Conservation (phyloP, 2,329 filamentous ascomycete species). For the Aspergillus sclerotialis region DNA sequence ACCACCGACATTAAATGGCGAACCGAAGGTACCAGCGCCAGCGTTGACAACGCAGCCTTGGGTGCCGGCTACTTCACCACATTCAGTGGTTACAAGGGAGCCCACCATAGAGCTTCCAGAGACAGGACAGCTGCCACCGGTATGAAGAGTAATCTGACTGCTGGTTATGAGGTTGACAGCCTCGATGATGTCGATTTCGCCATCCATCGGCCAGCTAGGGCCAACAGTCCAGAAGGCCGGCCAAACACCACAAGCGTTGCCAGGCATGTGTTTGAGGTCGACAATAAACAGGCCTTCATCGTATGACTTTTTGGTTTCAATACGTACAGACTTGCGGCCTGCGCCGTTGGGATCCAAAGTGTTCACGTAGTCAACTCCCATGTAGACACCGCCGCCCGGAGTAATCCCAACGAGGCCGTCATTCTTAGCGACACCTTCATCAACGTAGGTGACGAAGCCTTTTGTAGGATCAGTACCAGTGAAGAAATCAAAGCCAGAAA, state of each 20-base stretch:
- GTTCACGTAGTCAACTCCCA: conserved; percentile 39
- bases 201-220: conserved; percentile 33
- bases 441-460: conserved; percentile 45
- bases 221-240: conserved; percentile 44
- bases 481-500: conserved; percentile 45
- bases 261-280: conserved; percentile 44
- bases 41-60: conserved; percentile 37
- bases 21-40: conserved; percentile 41
- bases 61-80: conserved; percentile 36
- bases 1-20: conserved; percentile 44
- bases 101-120: conserved; percentile 43
- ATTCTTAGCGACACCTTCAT: conserved; percentile 31
- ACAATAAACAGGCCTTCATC: conserved; percentile 41
- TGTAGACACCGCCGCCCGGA: conserved; percentile 30
- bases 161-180: conserved; percentile 41
- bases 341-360: conserved; percentile 26
- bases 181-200: conserved; percentile 49
- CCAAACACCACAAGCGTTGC: conserved; percentile 44
- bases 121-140: conserved; percentile 38
- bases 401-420: conserved; percentile 30
- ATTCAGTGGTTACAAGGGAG: conserved; percentile 40
- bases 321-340: conserved; percentile 40
- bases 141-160: conserved; percentile 46
- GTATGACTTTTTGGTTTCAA: conserved; percentile 38
- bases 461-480: conserved; percentile 41